phyloP scores from a whole-genome alignment of 179 eudicot genomes.

The Silene coronaria region DNA sequence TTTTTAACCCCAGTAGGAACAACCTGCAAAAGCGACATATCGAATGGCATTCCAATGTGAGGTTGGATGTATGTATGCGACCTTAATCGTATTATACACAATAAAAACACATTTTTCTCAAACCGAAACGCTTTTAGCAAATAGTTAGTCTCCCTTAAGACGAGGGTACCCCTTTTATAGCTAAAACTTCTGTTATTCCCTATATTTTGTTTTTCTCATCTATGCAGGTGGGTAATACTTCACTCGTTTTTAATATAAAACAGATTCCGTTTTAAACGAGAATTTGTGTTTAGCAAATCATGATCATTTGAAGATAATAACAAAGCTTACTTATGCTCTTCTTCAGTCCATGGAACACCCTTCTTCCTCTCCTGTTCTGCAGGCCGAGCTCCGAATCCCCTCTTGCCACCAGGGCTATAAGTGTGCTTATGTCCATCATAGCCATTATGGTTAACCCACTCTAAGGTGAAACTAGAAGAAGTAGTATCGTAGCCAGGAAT shows the following conservation, averaged over 20 bases:
- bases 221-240: too few relatives aligned
- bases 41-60: too few relatives aligned
- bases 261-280: too few relatives aligned
- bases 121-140: not conserved
- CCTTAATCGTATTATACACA: not conserved
- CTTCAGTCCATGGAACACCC: constrained; percentile 99
- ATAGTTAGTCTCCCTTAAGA: too few relatives aligned
- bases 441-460: constrained; percentile 60
- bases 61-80: too few relatives aligned
- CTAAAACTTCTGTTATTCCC: too few relatives aligned
- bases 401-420: constrained; percentile 40
- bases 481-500: constrained; percentile 49
- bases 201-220: too few relatives aligned
- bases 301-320: too few relatives aligned
- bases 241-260: too few relatives aligned
- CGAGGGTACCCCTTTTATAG: too few relatives aligned
- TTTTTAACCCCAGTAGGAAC: constrained; percentile 85
- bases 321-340: constrained; percentile 93
- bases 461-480: constrained; percentile 56
- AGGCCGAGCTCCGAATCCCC: constrained; percentile 37
- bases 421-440: constrained; percentile 41
- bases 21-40: constrained; percentile 38
- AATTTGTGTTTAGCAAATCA: too few relatives aligned
- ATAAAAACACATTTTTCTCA: not conserved
- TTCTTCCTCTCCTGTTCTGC: constrained; percentile 92